A percentile compares a stretch with the other conserved stretches of the same genome.
These are phyloP conservation scores for Cinnamomum micranthum DNA, from an alignment of 164 flowering plant species.

Conservation along the genomic window DNA sequence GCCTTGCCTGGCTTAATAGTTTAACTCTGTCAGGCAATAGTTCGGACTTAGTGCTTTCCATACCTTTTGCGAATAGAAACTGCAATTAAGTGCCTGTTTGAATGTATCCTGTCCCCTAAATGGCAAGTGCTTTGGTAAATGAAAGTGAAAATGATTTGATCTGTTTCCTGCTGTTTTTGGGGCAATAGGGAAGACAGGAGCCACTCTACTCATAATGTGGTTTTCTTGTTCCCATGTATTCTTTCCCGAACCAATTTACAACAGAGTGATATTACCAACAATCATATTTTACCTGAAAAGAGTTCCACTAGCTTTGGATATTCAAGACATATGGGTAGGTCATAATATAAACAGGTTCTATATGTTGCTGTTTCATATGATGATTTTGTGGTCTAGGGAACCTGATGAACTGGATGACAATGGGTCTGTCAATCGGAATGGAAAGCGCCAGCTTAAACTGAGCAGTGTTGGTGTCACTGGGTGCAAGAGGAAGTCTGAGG, in stretches of 20 bases:
- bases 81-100: neutral
- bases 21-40: neutral
- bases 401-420: conserved; percentile 62
- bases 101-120: neutral
- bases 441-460: conserved; percentile 63
- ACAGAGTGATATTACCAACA: neutral
- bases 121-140: neutral
- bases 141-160: no score
- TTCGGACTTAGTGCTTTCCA: neutral
- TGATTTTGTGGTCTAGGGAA: conserved; percentile 24
- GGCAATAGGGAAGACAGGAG: no score
- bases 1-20: no score
- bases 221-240: neutral
- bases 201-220: no score
- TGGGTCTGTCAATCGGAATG: conserved; percentile 24
- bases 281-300: neutral
- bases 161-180: no score
- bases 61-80: neutral
- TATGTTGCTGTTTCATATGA: neutral
- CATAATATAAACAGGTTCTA: neutral
- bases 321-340: no score
- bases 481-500: conserved; percentile 68
- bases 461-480: conserved; percentile 63
- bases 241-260: neutral
- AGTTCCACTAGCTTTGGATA: neutral